Base-by-base conservation (phyloP, 1,284 basidiomycete species). In the Marasmius oreades region DNA sequence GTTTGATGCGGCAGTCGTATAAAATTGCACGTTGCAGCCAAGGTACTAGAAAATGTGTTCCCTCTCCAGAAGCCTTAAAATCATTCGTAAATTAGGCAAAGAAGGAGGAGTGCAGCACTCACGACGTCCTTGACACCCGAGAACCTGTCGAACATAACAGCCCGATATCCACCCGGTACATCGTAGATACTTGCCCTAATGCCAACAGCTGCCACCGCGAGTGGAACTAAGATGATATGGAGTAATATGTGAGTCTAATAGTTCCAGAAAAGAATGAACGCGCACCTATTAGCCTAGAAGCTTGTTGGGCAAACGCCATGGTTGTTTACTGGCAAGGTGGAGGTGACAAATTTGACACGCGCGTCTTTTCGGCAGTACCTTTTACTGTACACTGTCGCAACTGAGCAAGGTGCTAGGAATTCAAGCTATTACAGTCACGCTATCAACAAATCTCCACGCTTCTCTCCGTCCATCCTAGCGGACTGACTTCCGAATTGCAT, bases 111-210 rank as follows among this genome's bases (percentile, higher is more conserved):
- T 3, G 8, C 22, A n/a, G 22, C 47, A 62, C 77, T 61, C 62
- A 89, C 92, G 75, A 81, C 75, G 63, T 88, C 80, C 73, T 88
- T 88, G 50, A 98, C 95, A 73, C 97, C 97, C 55, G 88, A 84
- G 74, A 99, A 99, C 66, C 96, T 84, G 75, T 99, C 96, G 74
- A 99, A 99, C 88, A 99, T 95, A 65, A 99, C 96, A 26, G 97
- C 96, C 55, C 92, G 83, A 75, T 90, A 95, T 47, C 95, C 95
- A 67, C 93, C 93, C 16, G 90, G 90, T 60, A 96, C 94, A 79
- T 97, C 94, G 70, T 96, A 97, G 60, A 96, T 78, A 59, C 92
- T 90, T 46, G 91, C 80, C 66, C 94, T 88, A 47, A 87, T 69
- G 23, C 82, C 70, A 10, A 82, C 84, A 23, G 83, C 76, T 46